A percentile compares a stretch with the other conserved stretches of the same genome.
Conservation (phyloP, 2,329 filamentous ascomycete species). For the Phaeosphaeriaceae sp. region DNA sequence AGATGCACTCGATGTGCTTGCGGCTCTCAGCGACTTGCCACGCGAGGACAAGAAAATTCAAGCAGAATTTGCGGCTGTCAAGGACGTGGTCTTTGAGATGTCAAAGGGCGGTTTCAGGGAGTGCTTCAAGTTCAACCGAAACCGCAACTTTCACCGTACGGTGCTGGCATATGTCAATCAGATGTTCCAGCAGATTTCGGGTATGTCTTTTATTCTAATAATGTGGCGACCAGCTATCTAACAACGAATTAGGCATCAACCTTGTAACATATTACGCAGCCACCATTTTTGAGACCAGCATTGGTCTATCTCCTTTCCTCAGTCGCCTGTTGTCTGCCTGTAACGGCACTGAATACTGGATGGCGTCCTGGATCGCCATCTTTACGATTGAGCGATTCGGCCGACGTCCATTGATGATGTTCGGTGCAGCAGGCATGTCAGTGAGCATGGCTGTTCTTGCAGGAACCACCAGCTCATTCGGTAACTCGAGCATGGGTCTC, state of each 20-base stretch:
- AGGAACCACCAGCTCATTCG: slow-evolving; percentile 38
- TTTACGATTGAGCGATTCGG: slow-evolving; percentile 51
- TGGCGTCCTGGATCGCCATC: slow-evolving; percentile 52
- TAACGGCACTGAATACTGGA: slow-evolving; percentile 53
- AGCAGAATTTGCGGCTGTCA: slow-evolving; percentile 45
- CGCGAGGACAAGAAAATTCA: slow-evolving; percentile 49
- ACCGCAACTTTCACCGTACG: slow-evolving; percentile 55
- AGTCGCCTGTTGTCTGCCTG: slow-evolving; percentile 50
- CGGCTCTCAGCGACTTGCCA: slow-evolving; percentile 48
- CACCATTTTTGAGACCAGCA: slow-evolving; percentile 52
- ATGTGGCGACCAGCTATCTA: not conserved
- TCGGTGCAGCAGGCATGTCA: slow-evolving; percentile 47
- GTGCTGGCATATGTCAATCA: slow-evolving; percentile 54
- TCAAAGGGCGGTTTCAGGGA: slow-evolving; percentile 61
- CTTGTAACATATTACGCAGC: slow-evolving; percentile 54
- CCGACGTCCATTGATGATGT: slow-evolving; percentile 49
- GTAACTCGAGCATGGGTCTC: slow-evolving; percentile 41
- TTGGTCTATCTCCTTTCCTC: slow-evolving; percentile 46
- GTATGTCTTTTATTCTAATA: not conserved
- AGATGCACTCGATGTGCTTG: slow-evolving; percentile 47
- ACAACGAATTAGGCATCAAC: slow-evolving; percentile 34
- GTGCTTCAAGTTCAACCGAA: slow-evolving; percentile 64
- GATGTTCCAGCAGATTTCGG: slow-evolving; percentile 55
- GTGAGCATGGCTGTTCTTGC: slow-evolving; percentile 46
- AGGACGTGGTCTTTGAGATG: slow-evolving; percentile 49